Percentiles rank a stretch among this genome's conserved stretches.
These are phyloP conservation scores for Aureococcus anophagefferens DNA, from an alignment of 108 stramenopile species.

Conservation along the genomic window DNA sequence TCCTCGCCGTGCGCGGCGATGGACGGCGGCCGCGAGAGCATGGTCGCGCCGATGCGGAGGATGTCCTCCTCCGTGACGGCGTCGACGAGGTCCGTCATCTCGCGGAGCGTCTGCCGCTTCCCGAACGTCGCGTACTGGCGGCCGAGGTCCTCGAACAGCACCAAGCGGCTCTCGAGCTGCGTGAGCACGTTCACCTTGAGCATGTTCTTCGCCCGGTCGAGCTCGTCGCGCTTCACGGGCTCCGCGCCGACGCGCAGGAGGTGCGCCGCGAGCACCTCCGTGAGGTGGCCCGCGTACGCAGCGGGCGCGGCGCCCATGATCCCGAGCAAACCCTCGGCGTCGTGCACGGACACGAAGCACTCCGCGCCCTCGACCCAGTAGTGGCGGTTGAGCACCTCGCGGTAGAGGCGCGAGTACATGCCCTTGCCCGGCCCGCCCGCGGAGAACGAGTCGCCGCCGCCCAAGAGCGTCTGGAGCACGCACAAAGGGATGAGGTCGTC, in stretches of 20 bases:
- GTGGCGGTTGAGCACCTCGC: constrained; percentile 81
- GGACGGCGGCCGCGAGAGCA: constrained; percentile 58
- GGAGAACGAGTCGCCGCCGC: constrained; percentile 91
- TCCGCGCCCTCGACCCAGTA: constrained; percentile 87
- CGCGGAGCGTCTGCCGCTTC: constrained; percentile 60
- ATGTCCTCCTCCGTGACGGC: constrained; percentile 79
- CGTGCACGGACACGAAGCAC: constrained; percentile 76
- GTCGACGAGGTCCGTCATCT: constrained; percentile 81
- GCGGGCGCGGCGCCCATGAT: constrained; percentile 64
- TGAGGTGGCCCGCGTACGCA: constrained; percentile 48
- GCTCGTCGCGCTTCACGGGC: constrained; percentile 66
- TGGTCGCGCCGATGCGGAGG: constrained; percentile 55
- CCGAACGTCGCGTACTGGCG: constrained; percentile 90
- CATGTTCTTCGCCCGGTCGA: constrained; percentile 90
- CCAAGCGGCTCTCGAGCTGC: constrained; percentile 82
- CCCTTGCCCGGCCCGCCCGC: constrained; percentile 99
- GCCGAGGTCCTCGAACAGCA: constrained; percentile 93
- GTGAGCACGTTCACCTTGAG: constrained; percentile 91
- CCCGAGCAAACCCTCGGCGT: constrained; percentile 80
- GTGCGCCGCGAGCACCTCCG: constrained; percentile 63
- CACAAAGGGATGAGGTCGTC: constrained; percentile 76
- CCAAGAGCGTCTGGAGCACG: constrained; percentile 88
- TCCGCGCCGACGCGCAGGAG: constrained; percentile 56
- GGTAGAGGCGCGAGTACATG: constrained; percentile 94
- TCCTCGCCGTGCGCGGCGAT: constrained; percentile 71